Evolutionary conservation across 306 rosid species (phyloP).

Genomic region (Prunus fruticosa): DNA sequence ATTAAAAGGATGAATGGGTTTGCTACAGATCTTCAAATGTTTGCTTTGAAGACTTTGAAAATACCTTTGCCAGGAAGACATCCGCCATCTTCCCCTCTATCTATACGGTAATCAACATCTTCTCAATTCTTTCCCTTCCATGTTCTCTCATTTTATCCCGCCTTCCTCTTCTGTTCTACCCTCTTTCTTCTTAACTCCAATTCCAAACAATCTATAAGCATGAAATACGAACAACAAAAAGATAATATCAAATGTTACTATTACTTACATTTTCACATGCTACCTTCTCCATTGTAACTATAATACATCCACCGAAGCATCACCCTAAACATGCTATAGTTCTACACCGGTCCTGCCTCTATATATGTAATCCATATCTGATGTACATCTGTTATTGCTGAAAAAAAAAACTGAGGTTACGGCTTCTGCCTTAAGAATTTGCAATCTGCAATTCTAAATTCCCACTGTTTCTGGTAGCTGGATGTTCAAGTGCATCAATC

Average conservation of each 20-base stretch:
- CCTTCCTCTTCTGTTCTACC: too few relatives aligned
- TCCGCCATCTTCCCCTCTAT: constrained; percentile 54
- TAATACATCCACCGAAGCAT: not conserved
- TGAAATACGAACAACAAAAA: not conserved
- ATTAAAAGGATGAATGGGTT: constrained; percentile 78
- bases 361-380: not conserved
- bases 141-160: not conserved
- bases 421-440: not conserved
- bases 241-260: too few relatives aligned
- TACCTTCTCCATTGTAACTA: constrained; percentile 4
- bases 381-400: not conserved
- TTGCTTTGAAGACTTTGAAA: constrained; percentile 66
- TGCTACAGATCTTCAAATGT: constrained; percentile 88
- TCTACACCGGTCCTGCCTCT: not conserved
- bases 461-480: not conserved
- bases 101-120: constrained; percentile 37
- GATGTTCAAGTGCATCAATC: not conserved
- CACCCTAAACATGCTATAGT: not conserved
- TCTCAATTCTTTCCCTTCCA: not conserved
- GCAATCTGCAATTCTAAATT: not conserved
- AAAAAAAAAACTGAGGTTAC: not conserved
- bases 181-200: too few relatives aligned
- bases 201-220: not conserved
- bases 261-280: not conserved
- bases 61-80: constrained; percentile 90